Percentiles rank a stretch among this genome's conserved stretches.
Evolutionary conservation across 2,329 filamentous ascomycete species (phyloP).

Genomic region (Byssochlamys sp.): DNA sequence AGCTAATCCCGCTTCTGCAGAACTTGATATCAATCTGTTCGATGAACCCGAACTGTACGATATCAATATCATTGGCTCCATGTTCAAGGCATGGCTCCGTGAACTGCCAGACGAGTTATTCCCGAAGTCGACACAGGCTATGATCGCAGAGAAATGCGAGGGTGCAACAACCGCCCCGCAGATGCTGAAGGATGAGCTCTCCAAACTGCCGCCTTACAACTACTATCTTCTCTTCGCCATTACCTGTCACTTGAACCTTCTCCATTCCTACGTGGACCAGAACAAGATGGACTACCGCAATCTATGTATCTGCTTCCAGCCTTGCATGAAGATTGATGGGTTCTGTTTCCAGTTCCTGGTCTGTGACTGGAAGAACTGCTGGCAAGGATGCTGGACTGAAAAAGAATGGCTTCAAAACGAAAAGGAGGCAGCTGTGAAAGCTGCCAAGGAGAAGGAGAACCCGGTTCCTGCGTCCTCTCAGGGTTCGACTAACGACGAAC

Average conservation of each 20-base stretch:
- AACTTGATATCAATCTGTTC: conserved; percentile 82
- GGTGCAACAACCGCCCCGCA: conserved; percentile 73
- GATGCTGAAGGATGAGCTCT: conserved; percentile 79
- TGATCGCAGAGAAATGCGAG: conserved; percentile 68
- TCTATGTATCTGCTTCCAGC: conserved; percentile 91
- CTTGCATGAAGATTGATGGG: conserved; percentile 89
- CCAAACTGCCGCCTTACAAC: conserved; percentile 88
- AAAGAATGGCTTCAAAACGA: conserved; percentile 61
- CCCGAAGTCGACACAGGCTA: conserved; percentile 71
- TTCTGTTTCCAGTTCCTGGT: conserved; percentile 94
- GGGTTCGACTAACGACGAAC: conserved; percentile 38
- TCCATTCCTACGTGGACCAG: conserved; percentile 83
- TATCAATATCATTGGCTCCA: conserved; percentile 89
- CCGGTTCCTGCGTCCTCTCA: conserved; percentile 9
- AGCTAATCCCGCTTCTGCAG: conserved; percentile 35
- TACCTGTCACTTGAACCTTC: conserved; percentile 84
- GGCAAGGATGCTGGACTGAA: conserved; percentile 91
- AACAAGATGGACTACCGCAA: conserved; percentile 99
- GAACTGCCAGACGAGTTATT: conserved; percentile 92
- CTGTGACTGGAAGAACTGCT: conserved; percentile 90
- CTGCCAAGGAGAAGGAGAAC: conserved; percentile 18
- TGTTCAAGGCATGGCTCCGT: conserved; percentile 92
- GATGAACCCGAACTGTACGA: conserved; percentile 81
- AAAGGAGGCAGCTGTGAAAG: conserved; percentile 28
- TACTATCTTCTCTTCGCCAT: conserved; percentile 97